Base-by-base conservation (phyloP, 1,139 yeast species). In the Candida tetrigidarum region DNA sequence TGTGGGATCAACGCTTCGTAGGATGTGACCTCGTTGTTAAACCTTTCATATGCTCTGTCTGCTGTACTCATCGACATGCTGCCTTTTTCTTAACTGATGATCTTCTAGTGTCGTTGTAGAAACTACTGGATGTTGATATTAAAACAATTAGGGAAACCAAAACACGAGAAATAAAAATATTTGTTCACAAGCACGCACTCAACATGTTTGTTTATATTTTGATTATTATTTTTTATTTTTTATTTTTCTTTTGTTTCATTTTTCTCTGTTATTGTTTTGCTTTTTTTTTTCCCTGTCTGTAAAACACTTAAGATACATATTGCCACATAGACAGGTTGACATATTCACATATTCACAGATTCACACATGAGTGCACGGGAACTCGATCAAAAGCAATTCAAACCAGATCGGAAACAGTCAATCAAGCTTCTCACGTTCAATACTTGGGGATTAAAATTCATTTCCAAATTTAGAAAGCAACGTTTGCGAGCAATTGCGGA, bases 371-470 rank as follows among this genome's bases (percentile, higher is more conserved):
- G 36, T 30, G 19, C 22, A 38, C 30, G 11, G 28, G 41, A 38
- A 10, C 22, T 29, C 16, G 23, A 23, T 30, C 36, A 29, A 38
- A 38, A 22, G 39, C 30, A 19, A 27, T 35, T 30, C 33, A 37
- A 14, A 20, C 32, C 39, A 25, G 37, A 33, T 11, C 28, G 36
- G 15, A 43, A 32, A 6, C 49, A 47, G 23, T 41, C 55, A 19
- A 47, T 84, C 16, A 78, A 69, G 52, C 68, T 86, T 33, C 70
- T 86, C 16, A 85, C 95, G 0, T 78, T 84, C 60, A 86, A 85
- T 59, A 82, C 89, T 1, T 90, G 97, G 98, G 99, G 99, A 1
- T 71, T 93, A 49, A 91, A 90, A 57, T 85, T 69, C 58, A 86
- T 93, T 3, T 84, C 97, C 15, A 86, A 84, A 55, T 69, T 69